phyloP scores from a whole-genome alignment of 2,329 filamentous ascomycete species.

The Fonsecaea erecta region DNA sequence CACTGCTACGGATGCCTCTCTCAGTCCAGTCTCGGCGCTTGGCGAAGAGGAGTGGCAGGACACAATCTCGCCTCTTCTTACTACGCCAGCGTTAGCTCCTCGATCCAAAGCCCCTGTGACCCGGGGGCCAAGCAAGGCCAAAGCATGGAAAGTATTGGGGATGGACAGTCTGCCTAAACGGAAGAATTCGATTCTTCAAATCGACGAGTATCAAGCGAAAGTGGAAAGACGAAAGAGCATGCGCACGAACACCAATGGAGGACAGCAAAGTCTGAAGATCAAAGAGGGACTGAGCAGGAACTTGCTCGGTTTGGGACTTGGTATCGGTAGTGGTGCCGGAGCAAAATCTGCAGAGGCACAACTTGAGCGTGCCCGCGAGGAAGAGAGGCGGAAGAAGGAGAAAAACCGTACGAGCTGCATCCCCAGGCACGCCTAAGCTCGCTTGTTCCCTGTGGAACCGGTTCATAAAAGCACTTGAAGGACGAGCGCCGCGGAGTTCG shows the following conservation, averaged over 20 bases:
- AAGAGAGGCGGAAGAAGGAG: slow-evolving; percentile 31
- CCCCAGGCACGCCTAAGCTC: slow-evolving; percentile 21
- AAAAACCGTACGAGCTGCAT: slow-evolving; percentile 37
- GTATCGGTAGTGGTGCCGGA: slow-evolving; percentile 20
- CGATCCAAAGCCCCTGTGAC: slow-evolving; percentile 14
- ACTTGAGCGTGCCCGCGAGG: slow-evolving; percentile 23
- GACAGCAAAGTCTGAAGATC: slow-evolving; percentile 13
- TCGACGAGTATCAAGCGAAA: slow-evolving; percentile 34
- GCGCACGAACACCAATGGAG: slow-evolving; percentile 17
- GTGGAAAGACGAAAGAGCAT: slow-evolving; percentile 32
- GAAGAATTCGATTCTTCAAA: slow-evolving; percentile 30
- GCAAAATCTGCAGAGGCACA: slow-evolving; percentile 24
- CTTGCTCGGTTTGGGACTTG: slow-evolving; percentile 26
- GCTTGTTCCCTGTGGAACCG: background rate
- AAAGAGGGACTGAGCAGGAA: slow-evolving; percentile 31
- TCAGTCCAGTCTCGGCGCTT: slow-evolving; percentile 29
- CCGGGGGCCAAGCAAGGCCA: slow-evolving; percentile 21
- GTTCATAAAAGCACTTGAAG: background rate
- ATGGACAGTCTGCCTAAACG: slow-evolving; percentile 24
- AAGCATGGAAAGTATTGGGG: slow-evolving; percentile 32
- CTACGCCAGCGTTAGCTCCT: slow-evolving; percentile 1
- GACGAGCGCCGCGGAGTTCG: slow-evolving; percentile 58
- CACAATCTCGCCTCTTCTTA: slow-evolving; percentile 24
- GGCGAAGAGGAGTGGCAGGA: slow-evolving; percentile 27
- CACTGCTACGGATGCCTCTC: slow-evolving; percentile 24